phyloP scores from a whole-genome alignment of 2,329 filamentous ascomycete genomes.

The Talaromyces sp. region DNA sequence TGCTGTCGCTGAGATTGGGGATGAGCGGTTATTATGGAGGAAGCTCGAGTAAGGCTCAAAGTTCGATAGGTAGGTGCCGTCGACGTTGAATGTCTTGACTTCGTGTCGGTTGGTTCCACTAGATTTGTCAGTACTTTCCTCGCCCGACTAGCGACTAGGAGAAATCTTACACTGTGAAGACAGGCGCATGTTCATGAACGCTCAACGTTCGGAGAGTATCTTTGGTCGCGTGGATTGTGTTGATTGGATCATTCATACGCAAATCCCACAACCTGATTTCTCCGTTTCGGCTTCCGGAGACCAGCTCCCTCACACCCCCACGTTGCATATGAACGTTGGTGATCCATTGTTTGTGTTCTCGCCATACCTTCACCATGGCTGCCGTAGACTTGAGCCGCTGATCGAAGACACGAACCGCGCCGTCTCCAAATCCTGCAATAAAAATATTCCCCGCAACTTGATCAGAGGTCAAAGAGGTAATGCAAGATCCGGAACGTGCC shows the following conservation, averaged over 20 bases:
- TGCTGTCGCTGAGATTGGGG: constrained; percentile 80
- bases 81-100: constrained; percentile 90
- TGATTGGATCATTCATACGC: constrained; percentile 73
- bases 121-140: constrained; percentile 16
- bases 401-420: constrained; percentile 90
- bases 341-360: constrained; percentile 93
- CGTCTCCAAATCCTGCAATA: constrained; percentile 93
- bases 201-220: constrained; percentile 80
- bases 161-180: constrained; percentile 79
- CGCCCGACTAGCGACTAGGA: not conserved
- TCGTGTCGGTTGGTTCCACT: constrained; percentile 85
- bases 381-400: constrained; percentile 78
- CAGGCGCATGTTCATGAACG: constrained; percentile 92
- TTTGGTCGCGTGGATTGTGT: constrained; percentile 69
- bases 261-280: constrained; percentile 97
- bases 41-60: constrained; percentile 90
- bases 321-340: constrained; percentile 96
- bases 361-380: constrained; percentile 95
- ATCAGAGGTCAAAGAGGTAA: constrained; percentile 92
- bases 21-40: constrained; percentile 72
- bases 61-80: constrained; percentile 72
- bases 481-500: constrained; percentile 88
- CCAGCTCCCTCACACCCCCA: constrained; percentile 83
- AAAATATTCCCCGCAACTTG: constrained; percentile 97
- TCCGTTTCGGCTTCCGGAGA: constrained; percentile 87